phyloP scores from a whole-genome alignment of 1,284 basidiomycete genomes.

The Exsudoporus floridanus region DNA sequence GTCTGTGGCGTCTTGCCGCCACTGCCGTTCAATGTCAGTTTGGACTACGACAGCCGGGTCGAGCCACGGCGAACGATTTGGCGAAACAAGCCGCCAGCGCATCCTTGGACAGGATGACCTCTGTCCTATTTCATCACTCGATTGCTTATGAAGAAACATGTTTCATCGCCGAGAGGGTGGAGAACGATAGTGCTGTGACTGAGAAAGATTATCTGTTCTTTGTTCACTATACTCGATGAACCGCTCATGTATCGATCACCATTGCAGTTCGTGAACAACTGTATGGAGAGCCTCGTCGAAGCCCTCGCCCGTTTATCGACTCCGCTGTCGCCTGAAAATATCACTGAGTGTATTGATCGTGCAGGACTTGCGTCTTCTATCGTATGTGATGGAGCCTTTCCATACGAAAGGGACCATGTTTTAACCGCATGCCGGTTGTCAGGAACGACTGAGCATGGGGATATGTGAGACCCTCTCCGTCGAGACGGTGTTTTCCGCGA shows the following conservation, averaged over 20 bases:
- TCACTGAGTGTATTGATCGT: conserved; percentile 46
- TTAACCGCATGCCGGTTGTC: conserved; percentile 50
- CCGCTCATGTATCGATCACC: not conserved
- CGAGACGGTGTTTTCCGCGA: conserved; percentile 37
- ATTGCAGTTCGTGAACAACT: conserved; percentile 70
- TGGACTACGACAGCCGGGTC: conserved; percentile 66
- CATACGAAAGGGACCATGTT: conserved; percentile 47
- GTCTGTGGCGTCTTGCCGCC: conserved; percentile 78
- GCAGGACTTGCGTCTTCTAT: conserved; percentile 65
- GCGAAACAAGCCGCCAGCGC: conserved; percentile 52
- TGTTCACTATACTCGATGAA: not conserved
- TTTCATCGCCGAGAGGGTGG: conserved; percentile 76
- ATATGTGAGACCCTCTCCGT: conserved; percentile 48
- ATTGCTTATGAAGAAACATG: conserved; percentile 75
- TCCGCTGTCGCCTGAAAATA: conserved; percentile 30
- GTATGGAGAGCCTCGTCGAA: conserved; percentile 62
- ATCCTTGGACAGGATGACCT: conserved; percentile 62
- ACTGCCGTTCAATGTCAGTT: conserved; percentile 77
- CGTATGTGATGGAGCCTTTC: conserved; percentile 65
- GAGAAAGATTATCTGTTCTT: conserved; percentile 64
- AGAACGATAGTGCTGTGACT: conserved; percentile 62
- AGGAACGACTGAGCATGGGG: conserved; percentile 54
- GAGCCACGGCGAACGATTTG: conserved; percentile 56
- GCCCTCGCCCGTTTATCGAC: conserved; percentile 45
- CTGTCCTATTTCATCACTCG: conserved; percentile 65